Conservation (phyloP, 805 yeast species). For the Pichia cabralensis region DNA sequence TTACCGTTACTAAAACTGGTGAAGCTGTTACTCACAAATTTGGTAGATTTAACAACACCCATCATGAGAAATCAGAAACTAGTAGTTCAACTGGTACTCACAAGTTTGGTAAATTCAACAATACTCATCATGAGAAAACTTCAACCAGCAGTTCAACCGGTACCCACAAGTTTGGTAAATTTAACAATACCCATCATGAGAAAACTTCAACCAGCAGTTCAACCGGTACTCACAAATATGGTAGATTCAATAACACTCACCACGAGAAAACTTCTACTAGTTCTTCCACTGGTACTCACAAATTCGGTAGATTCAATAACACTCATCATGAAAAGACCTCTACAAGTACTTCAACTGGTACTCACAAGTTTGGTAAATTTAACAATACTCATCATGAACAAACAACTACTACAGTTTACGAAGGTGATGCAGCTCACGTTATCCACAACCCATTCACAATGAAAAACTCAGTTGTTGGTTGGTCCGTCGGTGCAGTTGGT, state of each 20-base stretch:
- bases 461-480: conserved; percentile 17
- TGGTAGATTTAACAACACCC: conserved; percentile 46
- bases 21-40: conserved; percentile 37
- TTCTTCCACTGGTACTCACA: conserved; percentile 38
- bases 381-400: conserved; percentile 33
- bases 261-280: conserved; percentile 19
- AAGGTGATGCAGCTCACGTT: conserved; percentile 14
- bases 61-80: conserved; percentile 7
- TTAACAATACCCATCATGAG: conserved; percentile 34
- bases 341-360: conserved; percentile 32
- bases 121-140: conserved; percentile 35
- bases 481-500: conserved; percentile 14
- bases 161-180: conserved; percentile 48
- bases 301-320: conserved; percentile 45
- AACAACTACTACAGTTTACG: conserved; percentile 27
- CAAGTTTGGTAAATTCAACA: conserved; percentile 40
- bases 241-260: conserved; percentile 42
- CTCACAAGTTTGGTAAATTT: conserved; percentile 48
- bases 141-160: conserved; percentile 29
- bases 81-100: conserved; percentile 30
- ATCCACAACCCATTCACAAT: conserved; percentile 11
- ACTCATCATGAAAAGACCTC: conserved; percentile 32
- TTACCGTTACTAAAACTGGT: conserved; percentile 23
- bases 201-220: conserved; percentile 23
- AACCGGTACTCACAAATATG: conserved; percentile 34